phyloP scores from a whole-genome alignment of 2,329 filamentous ascomycete genomes.

The Macrophomina tecta region DNA sequence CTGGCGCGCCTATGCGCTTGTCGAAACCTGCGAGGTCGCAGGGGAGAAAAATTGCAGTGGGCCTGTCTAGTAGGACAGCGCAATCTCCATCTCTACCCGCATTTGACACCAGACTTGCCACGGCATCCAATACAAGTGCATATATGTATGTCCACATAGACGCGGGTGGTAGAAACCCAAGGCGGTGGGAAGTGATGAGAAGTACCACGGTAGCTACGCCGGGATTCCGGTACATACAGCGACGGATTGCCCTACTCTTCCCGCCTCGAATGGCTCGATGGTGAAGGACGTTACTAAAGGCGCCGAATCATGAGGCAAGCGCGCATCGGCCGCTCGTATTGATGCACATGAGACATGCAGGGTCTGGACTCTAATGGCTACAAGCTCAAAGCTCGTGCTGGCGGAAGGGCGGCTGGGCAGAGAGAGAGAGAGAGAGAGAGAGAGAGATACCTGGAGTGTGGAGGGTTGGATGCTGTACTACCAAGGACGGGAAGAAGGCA shows the following conservation, averaged over 20 bases:
- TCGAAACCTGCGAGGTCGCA: no score
- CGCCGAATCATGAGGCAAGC: conserved; percentile 1
- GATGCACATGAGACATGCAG: conserved; percentile 15
- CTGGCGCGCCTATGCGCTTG: no score
- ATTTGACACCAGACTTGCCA: no score
- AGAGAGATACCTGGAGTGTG: background rate
- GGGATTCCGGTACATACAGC: no score
- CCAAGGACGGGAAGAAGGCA: background rate
- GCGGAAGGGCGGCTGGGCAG: background rate
- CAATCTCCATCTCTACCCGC: no score
- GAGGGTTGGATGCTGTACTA: background rate
- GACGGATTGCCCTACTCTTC: background rate
- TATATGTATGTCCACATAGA: no score
- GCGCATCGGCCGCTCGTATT: background rate
- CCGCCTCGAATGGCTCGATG: background rate
- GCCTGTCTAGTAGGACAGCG: no score
- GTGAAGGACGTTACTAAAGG: background rate
- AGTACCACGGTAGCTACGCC: background rate
- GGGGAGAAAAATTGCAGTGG: no score
- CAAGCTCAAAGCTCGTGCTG: conserved; percentile 9
- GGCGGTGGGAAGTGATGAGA: background rate
- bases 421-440: background rate
- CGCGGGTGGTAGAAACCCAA: no score
- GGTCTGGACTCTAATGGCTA: background rate
- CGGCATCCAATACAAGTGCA: no score